Evolutionary conservation across 106 monocot species (phyloP).

Genomic region (Allium fistulosum): DNA sequence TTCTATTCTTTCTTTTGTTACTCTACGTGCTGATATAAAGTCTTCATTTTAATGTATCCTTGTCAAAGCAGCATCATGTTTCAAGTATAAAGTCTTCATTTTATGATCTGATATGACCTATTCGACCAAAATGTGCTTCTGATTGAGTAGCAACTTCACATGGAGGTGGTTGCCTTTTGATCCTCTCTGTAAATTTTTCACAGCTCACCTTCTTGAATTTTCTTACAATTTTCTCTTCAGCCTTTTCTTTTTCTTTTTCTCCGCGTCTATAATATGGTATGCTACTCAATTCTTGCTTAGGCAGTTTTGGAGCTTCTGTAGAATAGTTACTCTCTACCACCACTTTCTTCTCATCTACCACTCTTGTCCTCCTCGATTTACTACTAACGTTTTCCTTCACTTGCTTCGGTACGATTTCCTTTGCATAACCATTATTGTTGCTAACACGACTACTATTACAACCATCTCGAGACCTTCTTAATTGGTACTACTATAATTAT

Average conservation of each 20-base stretch:
- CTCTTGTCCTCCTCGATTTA: slow-evolving; percentile 18
- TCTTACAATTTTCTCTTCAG: slow-evolving; percentile 1
- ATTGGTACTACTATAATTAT: background rate
- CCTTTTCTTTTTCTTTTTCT: background rate
- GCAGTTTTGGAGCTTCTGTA: background rate
- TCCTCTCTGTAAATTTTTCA: slow-evolving; percentile 38
- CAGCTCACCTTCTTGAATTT: slow-evolving; percentile 20
- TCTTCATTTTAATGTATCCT: too few species aligned
- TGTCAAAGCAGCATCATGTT: too few species aligned
- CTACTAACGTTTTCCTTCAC: slow-evolving; percentile 26
- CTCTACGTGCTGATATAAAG: too few species aligned
- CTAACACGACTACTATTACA: too few species aligned
- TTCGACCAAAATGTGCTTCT: background rate
- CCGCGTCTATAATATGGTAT: too few species aligned
- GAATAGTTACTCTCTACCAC: too few species aligned
- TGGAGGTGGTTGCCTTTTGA: slow-evolving; percentile 18
- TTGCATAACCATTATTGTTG: slow-evolving; percentile 6
- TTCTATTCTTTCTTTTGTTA: too few species aligned
- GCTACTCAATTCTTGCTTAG: background rate
- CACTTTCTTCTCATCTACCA: background rate
- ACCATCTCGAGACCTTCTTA: slow-evolving; percentile 7
- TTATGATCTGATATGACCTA: too few species aligned
- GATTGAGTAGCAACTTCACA: background rate
- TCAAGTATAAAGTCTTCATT: too few species aligned
- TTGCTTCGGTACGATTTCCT: slow-evolving; percentile 35